phyloP scores from a whole-genome alignment of 495 filamentous ascomycete genomes.

The Hyphodiscus hymeniophilus region DNA sequence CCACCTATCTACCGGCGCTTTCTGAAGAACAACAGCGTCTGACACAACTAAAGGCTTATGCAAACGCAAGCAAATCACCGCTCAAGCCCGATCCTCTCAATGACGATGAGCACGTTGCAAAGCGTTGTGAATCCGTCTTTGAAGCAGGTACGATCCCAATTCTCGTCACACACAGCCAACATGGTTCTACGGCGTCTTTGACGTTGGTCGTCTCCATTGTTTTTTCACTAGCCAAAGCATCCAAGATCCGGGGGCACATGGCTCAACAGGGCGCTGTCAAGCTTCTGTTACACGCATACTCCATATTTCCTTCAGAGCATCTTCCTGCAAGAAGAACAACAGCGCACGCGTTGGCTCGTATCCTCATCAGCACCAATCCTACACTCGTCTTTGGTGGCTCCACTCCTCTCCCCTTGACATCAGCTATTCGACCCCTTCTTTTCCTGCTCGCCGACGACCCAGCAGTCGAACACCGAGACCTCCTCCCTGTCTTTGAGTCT shows the following conservation, averaged over 20 bases:
- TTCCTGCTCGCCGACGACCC: constrained; percentile 62
- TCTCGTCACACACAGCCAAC: constrained; percentile 62
- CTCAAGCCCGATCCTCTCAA: constrained; percentile 57
- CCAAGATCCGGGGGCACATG: constrained; percentile 64
- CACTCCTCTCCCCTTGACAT: constrained; percentile 60
- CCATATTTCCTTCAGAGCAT: constrained; percentile 46
- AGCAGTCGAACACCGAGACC: constrained; percentile 44
- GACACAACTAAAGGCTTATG: constrained; percentile 83
- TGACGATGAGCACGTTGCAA: constrained; percentile 62
- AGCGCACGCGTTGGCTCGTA: constrained; percentile 82
- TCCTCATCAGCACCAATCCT: constrained; percentile 85
- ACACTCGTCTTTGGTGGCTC: constrained; percentile 74
- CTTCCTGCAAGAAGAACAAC: constrained; percentile 48
- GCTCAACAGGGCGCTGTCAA: constrained; percentile 90
- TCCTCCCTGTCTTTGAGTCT: constrained; percentile 85
- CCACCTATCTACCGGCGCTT: constrained; percentile 65
- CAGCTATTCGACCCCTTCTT: constrained; percentile 70
- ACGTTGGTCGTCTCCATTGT: constrained; percentile 66
- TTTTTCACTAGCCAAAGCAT: constrained; percentile 60
- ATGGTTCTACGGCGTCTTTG: constrained; percentile 54
- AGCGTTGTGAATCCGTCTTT: constrained; percentile 69
- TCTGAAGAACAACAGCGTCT: constrained; percentile 91
- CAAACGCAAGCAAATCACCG: constrained; percentile 63
- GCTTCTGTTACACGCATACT: constrained; percentile 61
- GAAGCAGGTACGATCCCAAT: constrained; percentile 66